phyloP scores from a whole-genome alignment of 192 early-diverging fungal genomes.

The Mortierella claussenii region DNA sequence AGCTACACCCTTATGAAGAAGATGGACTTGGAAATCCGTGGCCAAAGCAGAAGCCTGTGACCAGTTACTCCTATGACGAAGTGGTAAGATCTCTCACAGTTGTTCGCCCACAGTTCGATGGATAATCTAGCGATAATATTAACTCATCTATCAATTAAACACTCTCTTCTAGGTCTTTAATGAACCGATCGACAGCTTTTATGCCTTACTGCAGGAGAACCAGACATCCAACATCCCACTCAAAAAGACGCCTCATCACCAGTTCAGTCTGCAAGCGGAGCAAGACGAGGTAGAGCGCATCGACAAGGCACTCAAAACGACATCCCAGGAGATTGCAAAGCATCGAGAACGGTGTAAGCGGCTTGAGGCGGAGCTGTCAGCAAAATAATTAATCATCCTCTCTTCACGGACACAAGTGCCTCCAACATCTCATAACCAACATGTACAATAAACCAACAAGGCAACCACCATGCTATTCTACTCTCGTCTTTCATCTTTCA shows the following conservation, averaged over 20 bases:
- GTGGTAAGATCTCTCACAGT: constrained; percentile 59
- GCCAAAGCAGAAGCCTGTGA: constrained; percentile 72
- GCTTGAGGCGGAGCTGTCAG: constrained; percentile 31
- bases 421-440: too few relatives aligned
- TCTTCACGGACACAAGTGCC: too few relatives aligned
- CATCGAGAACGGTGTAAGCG: constrained; percentile 35
- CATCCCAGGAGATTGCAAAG: constrained; percentile 35
- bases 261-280: constrained; percentile 73
- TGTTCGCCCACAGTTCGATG: too few relatives aligned
- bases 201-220: constrained; percentile 66
- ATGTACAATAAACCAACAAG: constrained; percentile 3
- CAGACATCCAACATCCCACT: constrained; percentile 58
- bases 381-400: too few relatives aligned
- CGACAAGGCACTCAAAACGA: constrained; percentile 58
- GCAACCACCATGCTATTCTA: too few relatives aligned
- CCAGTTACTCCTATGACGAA: constrained; percentile 85
- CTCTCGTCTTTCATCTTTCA: neutral
- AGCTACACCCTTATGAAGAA: constrained; percentile 89
- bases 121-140: too few relatives aligned
- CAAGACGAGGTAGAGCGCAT: constrained; percentile 74
- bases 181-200: constrained; percentile 83
- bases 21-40: constrained; percentile 65
- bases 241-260: constrained; percentile 53
- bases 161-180: constrained; percentile 71
- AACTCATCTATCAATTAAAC: too few relatives aligned